phyloP scores from a whole-genome alignment of 176 grass and related monocot species.

The Musa beccarii region DNA sequence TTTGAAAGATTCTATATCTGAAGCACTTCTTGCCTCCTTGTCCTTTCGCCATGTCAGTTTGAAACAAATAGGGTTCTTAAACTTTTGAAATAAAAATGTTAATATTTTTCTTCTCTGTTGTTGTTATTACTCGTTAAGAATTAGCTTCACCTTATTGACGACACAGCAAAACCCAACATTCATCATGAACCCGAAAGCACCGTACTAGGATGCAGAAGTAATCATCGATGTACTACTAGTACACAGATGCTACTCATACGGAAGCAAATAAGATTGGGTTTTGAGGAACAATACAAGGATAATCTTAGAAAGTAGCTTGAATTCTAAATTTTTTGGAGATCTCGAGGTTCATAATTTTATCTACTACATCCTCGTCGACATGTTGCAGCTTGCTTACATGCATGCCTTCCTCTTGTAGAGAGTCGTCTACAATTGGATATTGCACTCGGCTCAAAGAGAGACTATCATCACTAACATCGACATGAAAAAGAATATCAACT shows the following conservation, averaged over 20 bases:
- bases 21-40: too few relatives aligned
- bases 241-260: conserved; percentile 48
- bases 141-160: not conserved
- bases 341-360: conserved; percentile 34
- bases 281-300: conserved; percentile 48
- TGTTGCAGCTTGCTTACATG: too few relatives aligned
- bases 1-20: too few relatives aligned
- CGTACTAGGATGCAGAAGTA: conserved; percentile 58
- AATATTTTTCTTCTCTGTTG: too few relatives aligned
- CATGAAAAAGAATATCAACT: conserved; percentile 36
- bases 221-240: conserved; percentile 44
- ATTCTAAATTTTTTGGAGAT: conserved; percentile 53
- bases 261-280: conserved; percentile 45
- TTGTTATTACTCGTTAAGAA: too few relatives aligned
- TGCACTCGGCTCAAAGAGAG: conserved; percentile 49
- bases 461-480: conserved; percentile 48
- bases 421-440: conserved; percentile 59
- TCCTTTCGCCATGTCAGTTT: too few relatives aligned
- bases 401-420: conserved; percentile 22
- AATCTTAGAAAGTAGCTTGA: conserved; percentile 46
- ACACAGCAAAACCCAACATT: not conserved
- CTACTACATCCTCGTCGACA: not conserved
- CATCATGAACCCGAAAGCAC: not conserved
- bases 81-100: too few relatives aligned
- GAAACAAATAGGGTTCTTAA: too few relatives aligned